These are phyloP conservation scores for Urtica urens DNA, from an alignment of 306 rosid genomes.

Conservation along the genomic window DNA sequence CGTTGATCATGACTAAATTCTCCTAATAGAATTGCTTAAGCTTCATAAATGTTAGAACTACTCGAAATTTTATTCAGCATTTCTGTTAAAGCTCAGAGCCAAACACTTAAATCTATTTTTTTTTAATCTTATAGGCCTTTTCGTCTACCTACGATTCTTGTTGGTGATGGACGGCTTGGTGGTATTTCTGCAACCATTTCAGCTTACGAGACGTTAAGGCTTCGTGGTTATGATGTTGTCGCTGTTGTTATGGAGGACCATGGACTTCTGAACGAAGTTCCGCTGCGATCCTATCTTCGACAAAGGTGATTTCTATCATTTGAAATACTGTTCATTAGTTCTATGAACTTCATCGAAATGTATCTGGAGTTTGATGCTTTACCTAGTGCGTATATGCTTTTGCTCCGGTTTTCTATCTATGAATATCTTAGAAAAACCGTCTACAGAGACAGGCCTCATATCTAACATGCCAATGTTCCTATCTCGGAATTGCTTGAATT, in stretches of 20 bases:
- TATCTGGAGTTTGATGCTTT: background rate
- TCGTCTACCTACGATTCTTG: conserved; percentile 80
- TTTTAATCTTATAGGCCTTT: conserved; percentile 49
- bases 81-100: background rate
- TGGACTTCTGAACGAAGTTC: conserved; percentile 81
- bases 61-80: background rate
- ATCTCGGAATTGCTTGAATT: too few species aligned
- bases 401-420: conserved; percentile 1
- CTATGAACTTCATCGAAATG: too few species aligned
- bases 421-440: background rate
- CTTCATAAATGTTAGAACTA: background rate
- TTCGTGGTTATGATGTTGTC: conserved; percentile 76
- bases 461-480: too few species aligned
- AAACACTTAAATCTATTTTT: conserved; percentile 5
- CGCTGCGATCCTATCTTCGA: conserved; percentile 52
- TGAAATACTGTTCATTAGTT: too few species aligned
- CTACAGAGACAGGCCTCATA: too few species aligned
- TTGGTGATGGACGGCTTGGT: conserved; percentile 85
- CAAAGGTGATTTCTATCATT: conserved; percentile 38
- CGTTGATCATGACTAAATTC: too few species aligned
- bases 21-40: too few species aligned
- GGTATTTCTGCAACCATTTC: conserved; percentile 93
- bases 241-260: conserved; percentile 75
- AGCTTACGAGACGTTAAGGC: conserved; percentile 75
- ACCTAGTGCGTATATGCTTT: background rate